Conservation (phyloP, 192 early-diverging fungal genomes). For the Chytriomyces sp. region DNA sequence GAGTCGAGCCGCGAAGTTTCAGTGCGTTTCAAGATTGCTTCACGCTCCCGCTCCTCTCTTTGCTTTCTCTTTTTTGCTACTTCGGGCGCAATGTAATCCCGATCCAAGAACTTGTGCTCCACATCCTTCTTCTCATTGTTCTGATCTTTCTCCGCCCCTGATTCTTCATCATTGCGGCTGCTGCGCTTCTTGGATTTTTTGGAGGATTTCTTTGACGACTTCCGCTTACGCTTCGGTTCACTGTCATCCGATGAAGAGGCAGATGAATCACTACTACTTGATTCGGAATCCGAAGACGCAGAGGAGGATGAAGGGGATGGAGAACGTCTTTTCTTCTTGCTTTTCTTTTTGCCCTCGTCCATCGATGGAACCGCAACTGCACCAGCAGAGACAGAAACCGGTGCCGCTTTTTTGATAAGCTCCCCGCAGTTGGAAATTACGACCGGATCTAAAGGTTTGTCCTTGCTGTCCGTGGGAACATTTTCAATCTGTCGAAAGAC, state of each 20-base stretch:
- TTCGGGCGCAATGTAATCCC: conserved; percentile 17
- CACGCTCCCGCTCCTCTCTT: conserved; percentile 5
- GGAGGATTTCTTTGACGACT: conserved; percentile 43
- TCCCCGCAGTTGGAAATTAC: conserved; percentile 89
- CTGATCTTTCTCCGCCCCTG: not conserved
- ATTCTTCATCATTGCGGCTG: conserved; percentile 10
- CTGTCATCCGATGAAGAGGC: conserved; percentile 38
- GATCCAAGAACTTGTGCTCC: conserved; percentile 37
- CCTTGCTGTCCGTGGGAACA: conserved; percentile 77
- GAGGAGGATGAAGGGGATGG: conserved; percentile 32
- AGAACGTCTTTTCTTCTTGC: conserved; percentile 27
- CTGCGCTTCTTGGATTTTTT: conserved; percentile 37
- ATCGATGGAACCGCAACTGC: conserved; percentile 14
- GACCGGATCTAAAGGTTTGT: conserved; percentile 74
- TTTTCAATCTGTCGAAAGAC: conserved; percentile 80
- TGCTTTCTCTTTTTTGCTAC: conserved; percentile 25
- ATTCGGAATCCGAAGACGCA: conserved; percentile 38
- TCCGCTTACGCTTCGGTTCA: conserved; percentile 40
- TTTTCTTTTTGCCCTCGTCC: conserved; percentile 13
- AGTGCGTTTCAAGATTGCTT: not conserved
- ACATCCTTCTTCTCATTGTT: conserved; percentile 7
- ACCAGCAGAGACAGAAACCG: not conserved
- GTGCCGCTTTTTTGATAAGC: conserved; percentile 60
- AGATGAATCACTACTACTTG: conserved; percentile 24
- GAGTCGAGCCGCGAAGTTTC: conserved; percentile 21